A percentile compares a stretch with the other conserved stretches of the same genome.
phyloP scores from a whole-genome alignment of 768 basidiomycete species.

The Psilocybe azurescens region DNA sequence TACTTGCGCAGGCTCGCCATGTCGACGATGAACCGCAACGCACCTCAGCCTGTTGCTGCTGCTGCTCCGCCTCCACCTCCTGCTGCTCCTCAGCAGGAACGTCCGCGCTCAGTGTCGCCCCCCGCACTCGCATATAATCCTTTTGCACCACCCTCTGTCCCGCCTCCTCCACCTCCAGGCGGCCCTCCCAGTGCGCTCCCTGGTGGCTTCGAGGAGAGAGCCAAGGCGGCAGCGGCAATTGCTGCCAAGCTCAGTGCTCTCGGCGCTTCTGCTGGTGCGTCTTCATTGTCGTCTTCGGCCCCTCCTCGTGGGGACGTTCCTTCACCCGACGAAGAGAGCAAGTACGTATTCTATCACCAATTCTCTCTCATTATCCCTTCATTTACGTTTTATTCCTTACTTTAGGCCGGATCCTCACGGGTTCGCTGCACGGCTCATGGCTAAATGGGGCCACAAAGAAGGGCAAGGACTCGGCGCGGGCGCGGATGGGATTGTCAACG shows the following conservation, averaged over 20 bases:
- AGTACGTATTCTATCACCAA: conserved; percentile 24
- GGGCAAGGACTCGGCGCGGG: conserved; percentile 91
- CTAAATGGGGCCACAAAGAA: conserved; percentile 95
- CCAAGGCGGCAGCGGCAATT: conserved; percentile 81
- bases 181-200: conserved; percentile 42
- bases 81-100: conserved; percentile 28
- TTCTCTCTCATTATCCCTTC: background rate
- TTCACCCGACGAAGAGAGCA: conserved; percentile 38
- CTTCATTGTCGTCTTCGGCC: conserved; percentile 1
- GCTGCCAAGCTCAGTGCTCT: conserved; percentile 76
- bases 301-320: conserved; percentile 24
- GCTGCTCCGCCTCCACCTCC: conserved; percentile 29
- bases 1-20: conserved; percentile 67
- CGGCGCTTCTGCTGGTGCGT: conserved; percentile 35
- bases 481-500: conserved; percentile 87
- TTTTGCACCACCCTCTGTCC: conserved; percentile 65
- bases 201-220: conserved; percentile 62
- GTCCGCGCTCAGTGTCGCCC: conserved; percentile 48
- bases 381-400: background rate
- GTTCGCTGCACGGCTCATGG: conserved; percentile 90
- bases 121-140: conserved; percentile 71
- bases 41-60: conserved; percentile 24
- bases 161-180: conserved; percentile 60
- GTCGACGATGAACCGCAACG: conserved; percentile 44
- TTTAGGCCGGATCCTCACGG: conserved; percentile 64